Base-by-base conservation (phyloP, 441 rosid species). In the Gossypium lobatum region DNA sequence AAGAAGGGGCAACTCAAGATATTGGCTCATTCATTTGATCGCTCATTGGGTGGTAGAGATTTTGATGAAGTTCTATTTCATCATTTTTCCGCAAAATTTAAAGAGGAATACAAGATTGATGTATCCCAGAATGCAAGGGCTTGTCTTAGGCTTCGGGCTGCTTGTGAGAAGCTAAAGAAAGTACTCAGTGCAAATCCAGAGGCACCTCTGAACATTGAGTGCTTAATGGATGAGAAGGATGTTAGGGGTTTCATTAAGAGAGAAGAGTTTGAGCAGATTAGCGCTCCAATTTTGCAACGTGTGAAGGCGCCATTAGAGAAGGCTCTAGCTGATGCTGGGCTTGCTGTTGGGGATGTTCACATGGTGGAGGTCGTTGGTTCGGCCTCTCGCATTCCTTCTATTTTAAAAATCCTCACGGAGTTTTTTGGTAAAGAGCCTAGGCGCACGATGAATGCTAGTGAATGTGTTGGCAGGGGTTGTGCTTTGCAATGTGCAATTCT, bases 361-460 rank as follows among this genome's bases (percentile, higher is more conserved):
- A 85, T 74, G 82, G 99, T 95, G 42, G 99, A 95, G 87, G 89
- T 95, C 52, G 90, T 95, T 39, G 99, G 99, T 37, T 92, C 97
- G 73, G 93, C 85, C 4, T 93, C 99, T 54, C 92, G 99, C 3
- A 79, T 93, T 48, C 99, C 99, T 64, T 87, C 99, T 11, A 61
- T 93, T 23, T 75, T 90, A 17, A 95, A 85, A 80, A 93, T 95
- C 46, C 64, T 95, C 74, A 87, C 94, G 0, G 98, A 93, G 39
- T 90, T 93, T 78, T 96, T 96, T 64, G 98, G 99, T 1, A 96
- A 93, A 84, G 99, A 93, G 80, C 98, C 98, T 7, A 87, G 97
- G 76, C 90, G 97, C 14, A 92, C 98, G 3, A 92, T 96, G 98
- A 96, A 96, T 80, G 97, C 99, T 1, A 96, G 97, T 76, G 99